phyloP scores from a whole-genome alignment of 176 grass and related monocot genomes.

The Ensete ventricosum region DNA sequence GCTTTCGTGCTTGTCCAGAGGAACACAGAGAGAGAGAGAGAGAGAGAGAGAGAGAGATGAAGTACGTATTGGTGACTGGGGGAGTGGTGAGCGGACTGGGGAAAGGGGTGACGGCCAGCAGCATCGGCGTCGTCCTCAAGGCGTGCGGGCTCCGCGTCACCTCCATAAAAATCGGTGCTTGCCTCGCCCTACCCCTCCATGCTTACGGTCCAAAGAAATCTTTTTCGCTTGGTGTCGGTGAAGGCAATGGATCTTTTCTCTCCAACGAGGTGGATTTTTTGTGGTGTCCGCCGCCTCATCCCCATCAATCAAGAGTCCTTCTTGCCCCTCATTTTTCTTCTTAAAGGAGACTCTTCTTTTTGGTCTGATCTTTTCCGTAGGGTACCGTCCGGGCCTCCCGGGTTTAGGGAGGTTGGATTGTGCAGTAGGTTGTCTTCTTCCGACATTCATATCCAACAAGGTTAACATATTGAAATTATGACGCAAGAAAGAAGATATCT shows the following conservation, averaged over 20 bases:
- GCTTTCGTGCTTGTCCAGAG: too few species aligned
- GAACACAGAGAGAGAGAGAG: not conserved
- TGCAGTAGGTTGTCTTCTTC: too few species aligned
- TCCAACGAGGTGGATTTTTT: not conserved
- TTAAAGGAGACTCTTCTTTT: too few species aligned
- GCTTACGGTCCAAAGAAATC: not conserved
- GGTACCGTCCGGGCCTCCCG: too few species aligned
- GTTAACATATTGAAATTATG: too few species aligned
- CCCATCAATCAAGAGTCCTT: not conserved
- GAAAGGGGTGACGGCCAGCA: conserved; percentile 23
- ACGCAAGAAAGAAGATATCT: too few species aligned
- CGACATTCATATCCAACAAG: too few species aligned
- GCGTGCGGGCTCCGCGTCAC: conserved; percentile 19
- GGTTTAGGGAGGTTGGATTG: too few species aligned
- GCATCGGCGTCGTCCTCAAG: conserved; percentile 20
- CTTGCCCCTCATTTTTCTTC: too few species aligned
- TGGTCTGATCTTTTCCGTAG: too few species aligned
- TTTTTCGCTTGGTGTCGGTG: not conserved
- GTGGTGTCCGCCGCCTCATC: not conserved
- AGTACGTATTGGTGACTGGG: conserved; percentile 21
- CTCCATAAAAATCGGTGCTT: conserved; percentile 15
- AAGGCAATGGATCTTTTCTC: not conserved
- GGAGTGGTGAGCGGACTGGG: conserved; percentile 21
- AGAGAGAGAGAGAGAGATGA: conserved; percentile 7
- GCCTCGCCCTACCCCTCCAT: not conserved